A percentile compares a stretch with the other conserved stretches of the same genome.
Evolutionary conservation across 2,329 filamentous ascomycete genomes (phyloP).

Genomic region (Diaporthe humulicola): DNA sequence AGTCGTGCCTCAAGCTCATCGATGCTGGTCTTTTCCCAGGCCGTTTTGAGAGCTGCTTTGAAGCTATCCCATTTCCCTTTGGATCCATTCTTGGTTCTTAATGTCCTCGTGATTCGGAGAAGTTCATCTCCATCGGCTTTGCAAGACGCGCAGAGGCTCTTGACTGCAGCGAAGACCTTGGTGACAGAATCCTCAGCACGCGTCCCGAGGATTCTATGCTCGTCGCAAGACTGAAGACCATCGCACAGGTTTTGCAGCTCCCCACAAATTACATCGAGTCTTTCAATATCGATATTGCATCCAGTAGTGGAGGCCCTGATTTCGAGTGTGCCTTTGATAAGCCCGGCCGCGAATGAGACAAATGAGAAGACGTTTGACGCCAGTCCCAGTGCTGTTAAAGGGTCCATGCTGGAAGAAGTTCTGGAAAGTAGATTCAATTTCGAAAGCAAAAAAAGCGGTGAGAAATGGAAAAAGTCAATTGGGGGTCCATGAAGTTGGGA

Average conservation of each 20-base stretch:
- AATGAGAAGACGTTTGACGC: neutral
- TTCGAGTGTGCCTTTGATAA: neutral
- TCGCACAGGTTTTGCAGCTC: neutral
- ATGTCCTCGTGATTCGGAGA: neutral
- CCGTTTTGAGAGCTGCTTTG: neutral
- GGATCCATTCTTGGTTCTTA: neutral
- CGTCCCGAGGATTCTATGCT: neutral
- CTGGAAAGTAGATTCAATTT: neutral
- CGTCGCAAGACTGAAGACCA: neutral
- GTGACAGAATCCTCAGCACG: neutral
- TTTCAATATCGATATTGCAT: neutral
- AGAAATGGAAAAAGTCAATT: fast-evolving
- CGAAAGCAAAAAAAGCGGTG: neutral
- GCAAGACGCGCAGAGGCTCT: neutral
- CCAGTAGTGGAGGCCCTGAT: neutral
- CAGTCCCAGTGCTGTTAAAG: neutral
- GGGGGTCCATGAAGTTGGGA: neutral
- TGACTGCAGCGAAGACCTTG: neutral
- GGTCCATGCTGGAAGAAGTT: neutral
- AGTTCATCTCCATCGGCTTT: neutral
- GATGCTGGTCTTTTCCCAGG: neutral
- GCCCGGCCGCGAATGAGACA: neutral
- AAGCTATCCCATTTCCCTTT: neutral
- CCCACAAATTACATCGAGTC: neutral
- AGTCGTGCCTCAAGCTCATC: neutral